These are phyloP conservation scores for Musa balbisiana DNA, from an alignment of 202 grass and related monocot genomes.

Conservation along the genomic window DNA sequence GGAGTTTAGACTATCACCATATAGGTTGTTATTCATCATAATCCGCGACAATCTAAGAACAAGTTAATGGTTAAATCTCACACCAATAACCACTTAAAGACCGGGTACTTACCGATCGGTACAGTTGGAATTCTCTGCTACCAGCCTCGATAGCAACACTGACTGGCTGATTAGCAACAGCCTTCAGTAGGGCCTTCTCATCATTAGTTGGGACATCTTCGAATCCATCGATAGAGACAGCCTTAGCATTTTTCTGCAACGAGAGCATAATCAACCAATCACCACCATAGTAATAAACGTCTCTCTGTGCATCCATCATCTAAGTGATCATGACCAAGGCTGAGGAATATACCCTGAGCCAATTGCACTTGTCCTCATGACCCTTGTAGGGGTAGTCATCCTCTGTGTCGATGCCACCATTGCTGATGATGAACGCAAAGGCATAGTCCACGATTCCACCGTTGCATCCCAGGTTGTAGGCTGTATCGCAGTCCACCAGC, in stretches of 20 bases:
- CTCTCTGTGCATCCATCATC: background rate
- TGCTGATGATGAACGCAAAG: conserved; percentile 28
- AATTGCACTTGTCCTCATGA: conserved; percentile 5
- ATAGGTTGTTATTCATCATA: background rate
- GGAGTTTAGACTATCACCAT: no score
- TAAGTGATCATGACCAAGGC: no score
- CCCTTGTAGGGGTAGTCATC: conserved; percentile 34
- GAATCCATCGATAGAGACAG: conserved; percentile 67
- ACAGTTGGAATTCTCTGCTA: conserved; percentile 59
- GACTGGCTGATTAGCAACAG: conserved; percentile 69
- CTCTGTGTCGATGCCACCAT: conserved; percentile 32
- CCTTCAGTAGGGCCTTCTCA: conserved; percentile 76
- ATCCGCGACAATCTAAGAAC: background rate
- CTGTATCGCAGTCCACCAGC: conserved; percentile 26
- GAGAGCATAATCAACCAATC: conserved; percentile 1
- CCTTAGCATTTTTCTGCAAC: conserved; percentile 57
- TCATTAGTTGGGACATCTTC: conserved; percentile 76
- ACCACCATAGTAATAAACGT: background rate
- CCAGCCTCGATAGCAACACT: conserved; percentile 78
- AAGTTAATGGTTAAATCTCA: background rate
- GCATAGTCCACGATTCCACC: conserved; percentile 11
- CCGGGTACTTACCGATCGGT: conserved; percentile 40
- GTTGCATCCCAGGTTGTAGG: conserved; percentile 7
- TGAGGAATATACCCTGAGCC: background rate
- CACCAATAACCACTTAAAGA: background rate